Evolutionary conservation across 1,139 yeast genomes (phyloP), one percentile per base, ranked within the genome.

Genomic region (Debaryomyces nepalensis): DNA sequence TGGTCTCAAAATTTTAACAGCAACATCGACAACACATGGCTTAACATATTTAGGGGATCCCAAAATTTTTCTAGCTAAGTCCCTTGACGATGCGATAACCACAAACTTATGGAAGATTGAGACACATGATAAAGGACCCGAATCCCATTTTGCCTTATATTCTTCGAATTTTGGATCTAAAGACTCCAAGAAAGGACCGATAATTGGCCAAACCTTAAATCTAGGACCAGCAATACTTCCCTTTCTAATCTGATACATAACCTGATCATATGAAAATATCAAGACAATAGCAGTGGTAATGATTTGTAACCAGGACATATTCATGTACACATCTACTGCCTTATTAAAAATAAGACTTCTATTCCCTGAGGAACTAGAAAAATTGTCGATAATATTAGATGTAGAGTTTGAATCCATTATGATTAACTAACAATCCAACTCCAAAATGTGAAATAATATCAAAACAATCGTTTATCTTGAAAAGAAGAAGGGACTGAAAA

Each of bases 1-100:
- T 34, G 98, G 97, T 66, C 98, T 81, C 59, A 93, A 74, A 54
- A 93, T 88, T 70, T 91, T 93, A 52, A 82, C 75, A 15, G 98
- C 99, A 42, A 90, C 98, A 61, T 93, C 99, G 50, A 93, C 99
- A 47, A 93, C 96, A 73, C 99, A 93, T 5, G 99, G 99, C 64
- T 90, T 90, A 46, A 89, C 97, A 60, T 76, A 93, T 45, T 81
- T 77, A 26, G 97, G 96, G 21, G 96, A 82, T 57, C 82, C 84
- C 55, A 93, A 77, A 48, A 90, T 84, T 59, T 93, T 93, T 66
- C 98, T 81, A 19, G 97, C 87, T 52, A 93, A 75, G 54, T 91
- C 98, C 59, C 97, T 82, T 29, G 87, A 77, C 6, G 96, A 84
- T 8, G 97, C 98, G 67, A 93, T 90, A 44, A 93, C 95, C 38